Evolutionary conservation across 306 rosid species (phyloP).

Genomic region (Chamaecrista fasciculata): DNA sequence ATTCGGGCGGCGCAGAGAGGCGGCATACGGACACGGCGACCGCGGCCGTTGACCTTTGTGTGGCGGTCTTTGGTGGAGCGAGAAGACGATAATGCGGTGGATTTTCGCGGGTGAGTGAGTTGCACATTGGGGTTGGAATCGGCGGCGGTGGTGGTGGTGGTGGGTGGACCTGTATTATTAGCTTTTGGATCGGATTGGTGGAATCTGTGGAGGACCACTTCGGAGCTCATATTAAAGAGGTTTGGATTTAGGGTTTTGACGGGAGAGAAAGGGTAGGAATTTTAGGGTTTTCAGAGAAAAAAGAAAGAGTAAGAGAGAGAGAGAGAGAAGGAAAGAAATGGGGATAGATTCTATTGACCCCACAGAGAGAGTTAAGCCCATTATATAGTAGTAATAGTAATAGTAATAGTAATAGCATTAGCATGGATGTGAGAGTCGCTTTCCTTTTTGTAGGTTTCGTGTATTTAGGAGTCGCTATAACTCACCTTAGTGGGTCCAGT

Average conservation of each 20-base stretch:
- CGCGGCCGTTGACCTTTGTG: slow-evolving; percentile 92
- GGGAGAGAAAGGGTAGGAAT: not conserved
- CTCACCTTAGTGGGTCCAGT: slow-evolving; percentile 29
- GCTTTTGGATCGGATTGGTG: slow-evolving; percentile 29
- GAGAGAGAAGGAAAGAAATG: not conserved
- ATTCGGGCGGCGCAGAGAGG: slow-evolving; percentile 90
- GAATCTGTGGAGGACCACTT: slow-evolving; percentile 42
- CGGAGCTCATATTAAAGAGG: slow-evolving; percentile 44
- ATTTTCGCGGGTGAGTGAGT: slow-evolving; percentile 27
- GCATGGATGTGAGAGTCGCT: not conserved
- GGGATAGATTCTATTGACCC: slow-evolving; percentile 50
- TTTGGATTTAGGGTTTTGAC: slow-evolving; percentile 19
- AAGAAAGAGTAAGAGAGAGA: not conserved
- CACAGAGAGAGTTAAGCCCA: slow-evolving; percentile 31
- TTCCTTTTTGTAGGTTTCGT: not conserved
- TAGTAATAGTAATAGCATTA: too few species aligned
- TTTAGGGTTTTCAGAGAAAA: slow-evolving; percentile 48
- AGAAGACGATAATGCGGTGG: slow-evolving; percentile 24
- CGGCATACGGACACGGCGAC: slow-evolving; percentile 95
- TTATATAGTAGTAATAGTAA: slow-evolving; percentile 9
- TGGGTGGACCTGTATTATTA: slow-evolving; percentile 19
- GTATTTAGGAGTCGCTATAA: not conserved
- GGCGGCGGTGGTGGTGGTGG: slow-evolving; percentile 16
- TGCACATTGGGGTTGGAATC: slow-evolving; percentile 19
- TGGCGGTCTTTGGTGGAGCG: slow-evolving; percentile 78